Evolutionary conservation across 371 early-diverging fungal genomes (phyloP).

Genomic region (Saksenaea vasiformis): DNA sequence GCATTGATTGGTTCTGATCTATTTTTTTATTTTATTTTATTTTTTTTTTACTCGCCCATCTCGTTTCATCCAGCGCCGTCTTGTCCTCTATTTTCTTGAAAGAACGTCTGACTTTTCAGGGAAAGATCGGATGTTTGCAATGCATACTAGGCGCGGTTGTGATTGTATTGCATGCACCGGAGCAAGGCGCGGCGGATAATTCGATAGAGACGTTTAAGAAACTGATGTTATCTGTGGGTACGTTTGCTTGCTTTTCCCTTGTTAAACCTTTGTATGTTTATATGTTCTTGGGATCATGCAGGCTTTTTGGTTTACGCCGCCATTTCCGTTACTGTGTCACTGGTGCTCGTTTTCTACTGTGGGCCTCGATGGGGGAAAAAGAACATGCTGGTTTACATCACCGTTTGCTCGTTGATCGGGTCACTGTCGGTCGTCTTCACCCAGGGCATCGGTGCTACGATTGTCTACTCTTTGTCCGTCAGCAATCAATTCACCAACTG

Average conservation of each 20-base stretch:
- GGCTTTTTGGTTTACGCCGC: conserved; percentile 82
- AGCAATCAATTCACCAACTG: conserved; percentile 88
- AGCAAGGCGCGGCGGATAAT: conserved; percentile 68
- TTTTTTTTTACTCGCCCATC: too few species aligned
- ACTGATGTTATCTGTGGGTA: conserved; percentile 75
- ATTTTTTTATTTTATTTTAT: too few species aligned
- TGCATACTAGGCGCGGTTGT: conserved; percentile 90
- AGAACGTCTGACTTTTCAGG: conserved; percentile 79
- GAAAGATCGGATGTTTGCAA: conserved; percentile 88
- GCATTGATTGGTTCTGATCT: background rate
- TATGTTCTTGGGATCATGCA: conserved; percentile 9
- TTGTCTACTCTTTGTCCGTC: conserved; percentile 79
- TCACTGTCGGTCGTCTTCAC: conserved; percentile 91
- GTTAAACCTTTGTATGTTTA: background rate
- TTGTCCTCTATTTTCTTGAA: conserved; percentile 88
- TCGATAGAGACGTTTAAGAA: conserved; percentile 80
- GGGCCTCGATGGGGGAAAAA: conserved; percentile 84
- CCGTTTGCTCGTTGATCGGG: conserved; percentile 85
- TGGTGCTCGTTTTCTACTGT: conserved; percentile 72
- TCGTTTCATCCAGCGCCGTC: conserved; percentile 64
- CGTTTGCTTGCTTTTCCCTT: background rate
- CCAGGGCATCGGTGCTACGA: conserved; percentile 91
- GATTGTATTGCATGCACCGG: conserved; percentile 91
- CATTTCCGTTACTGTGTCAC: conserved; percentile 53
- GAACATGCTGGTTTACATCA: conserved; percentile 84